Evolutionary conservation across 768 basidiomycete species (phyloP), one percentile per base, ranked within the genome.

Genomic region (Chalciporus sphaerocephalus): DNA sequence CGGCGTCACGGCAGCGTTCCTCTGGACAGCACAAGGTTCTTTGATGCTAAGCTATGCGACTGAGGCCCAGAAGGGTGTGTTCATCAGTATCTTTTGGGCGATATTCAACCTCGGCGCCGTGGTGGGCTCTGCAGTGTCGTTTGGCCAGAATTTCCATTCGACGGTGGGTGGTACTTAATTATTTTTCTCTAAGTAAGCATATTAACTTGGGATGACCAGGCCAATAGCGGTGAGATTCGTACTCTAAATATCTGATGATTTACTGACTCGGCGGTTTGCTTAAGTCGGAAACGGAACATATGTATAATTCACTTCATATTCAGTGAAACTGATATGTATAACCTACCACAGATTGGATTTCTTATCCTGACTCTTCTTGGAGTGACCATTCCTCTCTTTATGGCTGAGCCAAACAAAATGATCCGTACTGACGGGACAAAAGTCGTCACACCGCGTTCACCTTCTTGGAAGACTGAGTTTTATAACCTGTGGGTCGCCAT

Each of bases 101-200:
- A 84, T 89, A 50, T 89, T 90, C 71, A 88, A 88, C 53, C 55
- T 87, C n/a, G 87, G 86, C 23, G 81, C 80, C 41, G 84, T 91
- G 38, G 80, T 90, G 34, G 87, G 87, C 12, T 76, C 86, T 6
- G 67, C 81, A 12, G 84, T 89, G 22, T 80, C 86, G 15, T 71
- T 89, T 41, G 87, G 79, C 0, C 73, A 80, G 53, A 88, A 88
- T 58, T 79, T 80, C 54, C 60, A 81, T 46, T 81, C 79, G n/a
- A 73, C 64, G 57, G 84, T 81, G 52, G 17, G 73, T 67, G 7
- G 5, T 5, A 12, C 28, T 11, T 5, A 13, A 11, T 28, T 28
- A 13, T 10, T 28, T 11, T 13, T 13, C 13, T n/a, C 10, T 15
- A 25, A 12, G n/a, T 27, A 23, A 10, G 6, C 21, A 12, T 36